phyloP scores from a whole-genome alignment of 257 asterid genomes.

The Nicotiana paniculata region DNA sequence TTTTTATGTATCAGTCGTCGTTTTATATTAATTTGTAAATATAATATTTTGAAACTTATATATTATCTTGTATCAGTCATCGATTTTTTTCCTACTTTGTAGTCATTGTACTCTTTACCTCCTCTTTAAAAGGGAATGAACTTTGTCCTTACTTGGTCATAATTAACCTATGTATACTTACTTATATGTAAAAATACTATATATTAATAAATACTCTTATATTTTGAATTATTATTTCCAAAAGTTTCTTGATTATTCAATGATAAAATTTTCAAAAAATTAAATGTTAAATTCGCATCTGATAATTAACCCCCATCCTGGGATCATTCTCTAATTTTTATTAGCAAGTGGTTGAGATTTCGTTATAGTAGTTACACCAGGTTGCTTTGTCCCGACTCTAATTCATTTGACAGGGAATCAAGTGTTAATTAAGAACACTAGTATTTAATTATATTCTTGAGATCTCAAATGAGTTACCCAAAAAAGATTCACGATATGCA shows the following conservation, averaged over 20 bases:
- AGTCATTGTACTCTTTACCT: neutral
- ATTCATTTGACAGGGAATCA: neutral
- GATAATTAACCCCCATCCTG: too few relatives aligned
- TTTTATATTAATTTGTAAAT: too few relatives aligned
- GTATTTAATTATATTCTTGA: neutral
- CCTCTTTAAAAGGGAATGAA: neutral
- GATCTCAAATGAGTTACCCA: neutral
- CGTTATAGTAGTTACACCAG: neutral
- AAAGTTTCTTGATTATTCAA: too few relatives aligned
- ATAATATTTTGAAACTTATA: too few relatives aligned
- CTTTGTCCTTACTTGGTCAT: neutral
- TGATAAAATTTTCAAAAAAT: too few relatives aligned
- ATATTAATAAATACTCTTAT: too few relatives aligned
- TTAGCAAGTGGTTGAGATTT: neutral
- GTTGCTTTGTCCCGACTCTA: neutral
- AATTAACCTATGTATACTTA: neutral
- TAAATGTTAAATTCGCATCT: too few relatives aligned
- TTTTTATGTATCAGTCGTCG: too few relatives aligned
- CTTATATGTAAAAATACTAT: too few relatives aligned
- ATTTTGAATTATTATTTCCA: too few relatives aligned
- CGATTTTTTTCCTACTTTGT: neutral
- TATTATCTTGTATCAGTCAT: too few relatives aligned
- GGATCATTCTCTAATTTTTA: too few relatives aligned
- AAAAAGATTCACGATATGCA: neutral
- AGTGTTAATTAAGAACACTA: neutral